Evolutionary conservation across 2,329 filamentous ascomycete genomes (phyloP).

Genomic region (Trichoderma arundinaceum): DNA sequence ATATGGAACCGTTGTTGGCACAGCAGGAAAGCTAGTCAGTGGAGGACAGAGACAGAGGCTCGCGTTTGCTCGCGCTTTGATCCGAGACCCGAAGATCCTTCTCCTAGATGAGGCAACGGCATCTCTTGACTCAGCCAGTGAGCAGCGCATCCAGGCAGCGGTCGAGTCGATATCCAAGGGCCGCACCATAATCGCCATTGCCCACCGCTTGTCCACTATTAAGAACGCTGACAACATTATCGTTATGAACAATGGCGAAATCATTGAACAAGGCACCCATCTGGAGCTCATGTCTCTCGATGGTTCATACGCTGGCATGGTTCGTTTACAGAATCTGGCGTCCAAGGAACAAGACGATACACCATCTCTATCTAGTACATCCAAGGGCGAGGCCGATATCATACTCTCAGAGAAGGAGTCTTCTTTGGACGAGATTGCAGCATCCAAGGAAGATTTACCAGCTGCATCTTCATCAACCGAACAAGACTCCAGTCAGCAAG

Average conservation of each 20-base stretch:
- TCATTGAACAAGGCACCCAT: conserved; percentile 69
- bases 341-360: conserved; percentile 41
- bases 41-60: conserved; percentile 67
- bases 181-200: conserved; percentile 70
- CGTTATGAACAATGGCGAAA: conserved; percentile 61
- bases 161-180: conserved; percentile 54
- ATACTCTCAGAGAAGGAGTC: conserved; percentile 47
- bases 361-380: conserved; percentile 42
- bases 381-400: conserved; percentile 51
- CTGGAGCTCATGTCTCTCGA: conserved; percentile 60
- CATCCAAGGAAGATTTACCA: conserved; percentile 49
- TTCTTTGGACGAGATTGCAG: conserved; percentile 42
- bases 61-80: conserved; percentile 62
- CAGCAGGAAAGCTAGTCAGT: conserved; percentile 59
- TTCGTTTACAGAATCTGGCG: conserved; percentile 51
- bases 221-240: conserved; percentile 70
- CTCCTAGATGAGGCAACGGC: conserved; percentile 68
- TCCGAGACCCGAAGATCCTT: conserved; percentile 62
- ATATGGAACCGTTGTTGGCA: conserved; percentile 59
- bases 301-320: conserved; percentile 59
- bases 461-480: conserved; percentile 4
- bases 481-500: conserved; percentile 36
- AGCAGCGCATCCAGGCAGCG: conserved; percentile 58
- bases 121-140: conserved; percentile 63
- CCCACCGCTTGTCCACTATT: conserved; percentile 66